These are phyloP conservation scores for Botrytis medusae DNA, from an alignment of 2,329 filamentous ascomycete species.

Conservation along the genomic window DNA sequence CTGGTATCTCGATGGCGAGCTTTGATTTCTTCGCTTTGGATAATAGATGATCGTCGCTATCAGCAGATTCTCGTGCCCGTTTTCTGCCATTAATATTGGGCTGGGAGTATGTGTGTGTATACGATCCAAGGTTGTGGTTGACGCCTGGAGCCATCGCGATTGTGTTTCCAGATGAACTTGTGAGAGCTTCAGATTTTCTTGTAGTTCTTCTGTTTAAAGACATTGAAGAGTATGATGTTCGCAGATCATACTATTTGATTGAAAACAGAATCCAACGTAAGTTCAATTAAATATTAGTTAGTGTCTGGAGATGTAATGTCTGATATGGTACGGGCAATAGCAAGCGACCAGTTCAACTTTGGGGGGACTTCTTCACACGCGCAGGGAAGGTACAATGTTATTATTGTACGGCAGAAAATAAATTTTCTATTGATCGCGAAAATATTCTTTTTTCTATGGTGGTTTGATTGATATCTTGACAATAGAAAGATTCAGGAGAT, in stretches of 20 bases:
- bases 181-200: slow-evolving; percentile 18
- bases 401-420: background rate
- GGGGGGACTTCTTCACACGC: slow-evolving; percentile 4
- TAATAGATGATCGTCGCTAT: slow-evolving; percentile 46
- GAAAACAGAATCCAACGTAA: background rate
- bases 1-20: slow-evolving; percentile 54
- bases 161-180: slow-evolving; percentile 13
- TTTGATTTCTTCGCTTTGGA: slow-evolving; percentile 51
- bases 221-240: slow-evolving; percentile 6
- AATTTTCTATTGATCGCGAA: slow-evolving; percentile 9
- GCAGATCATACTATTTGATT: slow-evolving; percentile 19
- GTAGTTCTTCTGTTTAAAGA: slow-evolving; percentile 21
- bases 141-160: slow-evolving; percentile 26
- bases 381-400: slow-evolving; percentile 19
- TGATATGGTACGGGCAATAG: slow-evolving; percentile 3
- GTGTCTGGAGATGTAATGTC: slow-evolving; percentile 2
- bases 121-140: slow-evolving; percentile 6
- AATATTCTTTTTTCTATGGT: background rate
- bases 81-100: slow-evolving; percentile 47
- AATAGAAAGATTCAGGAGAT: too few relatives aligned
- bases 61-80: slow-evolving; percentile 48
- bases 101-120: slow-evolving; percentile 14
- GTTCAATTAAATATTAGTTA: slow-evolving; percentile 6
- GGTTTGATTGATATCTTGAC: background rate
- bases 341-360: slow-evolving; percentile 20